Evolutionary conservation across 2,329 filamentous ascomycete genomes (phyloP).

Genomic region (Stemphylium vesicarium): DNA sequence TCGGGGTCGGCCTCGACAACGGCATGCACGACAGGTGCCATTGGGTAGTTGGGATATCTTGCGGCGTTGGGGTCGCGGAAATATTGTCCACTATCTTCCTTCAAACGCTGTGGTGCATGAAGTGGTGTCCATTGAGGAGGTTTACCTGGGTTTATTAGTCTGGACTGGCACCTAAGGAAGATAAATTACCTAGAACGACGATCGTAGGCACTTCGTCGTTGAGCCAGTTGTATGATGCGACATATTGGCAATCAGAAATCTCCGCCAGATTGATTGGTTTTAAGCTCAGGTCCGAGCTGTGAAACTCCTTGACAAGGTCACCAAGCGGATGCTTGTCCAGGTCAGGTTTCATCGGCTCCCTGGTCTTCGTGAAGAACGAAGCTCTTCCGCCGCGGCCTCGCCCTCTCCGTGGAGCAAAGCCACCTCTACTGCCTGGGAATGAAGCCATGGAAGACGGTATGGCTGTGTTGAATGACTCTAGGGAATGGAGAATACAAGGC

Average conservation of each 20-base stretch:
- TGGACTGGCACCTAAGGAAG: background rate
- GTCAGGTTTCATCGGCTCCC: constrained; percentile 26
- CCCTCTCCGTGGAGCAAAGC: constrained; percentile 29
- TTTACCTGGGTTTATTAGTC: constrained; percentile 48
- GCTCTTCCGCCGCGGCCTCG: constrained; percentile 23
- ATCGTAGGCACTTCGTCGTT: constrained; percentile 48
- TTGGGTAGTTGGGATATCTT: constrained; percentile 56
- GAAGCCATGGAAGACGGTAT: constrained; percentile 9
- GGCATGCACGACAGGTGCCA: constrained; percentile 58
- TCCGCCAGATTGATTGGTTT: constrained; percentile 3
- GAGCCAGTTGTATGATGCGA: constrained; percentile 63
- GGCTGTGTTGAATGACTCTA: background rate
- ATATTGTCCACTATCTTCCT: constrained; percentile 56
- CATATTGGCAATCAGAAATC: constrained; percentile 51
- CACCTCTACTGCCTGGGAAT: constrained; percentile 19
- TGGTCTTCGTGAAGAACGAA: constrained; percentile 10
- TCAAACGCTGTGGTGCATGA: constrained; percentile 40
- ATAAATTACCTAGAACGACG: constrained; percentile 30
- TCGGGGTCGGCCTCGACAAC: constrained; percentile 49
- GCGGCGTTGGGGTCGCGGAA: constrained; percentile 64
- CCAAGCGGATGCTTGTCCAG: constrained; percentile 39
- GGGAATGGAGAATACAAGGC: background rate
- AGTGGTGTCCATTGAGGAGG: constrained; percentile 61
- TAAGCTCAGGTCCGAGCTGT: constrained; percentile 14
- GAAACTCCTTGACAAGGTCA: constrained; percentile 29